Evolutionary conservation across 352 stramenopile genomes (phyloP), one percentile per base, ranked within the genome.

Genomic region (Globisporangium echinulatum): DNA sequence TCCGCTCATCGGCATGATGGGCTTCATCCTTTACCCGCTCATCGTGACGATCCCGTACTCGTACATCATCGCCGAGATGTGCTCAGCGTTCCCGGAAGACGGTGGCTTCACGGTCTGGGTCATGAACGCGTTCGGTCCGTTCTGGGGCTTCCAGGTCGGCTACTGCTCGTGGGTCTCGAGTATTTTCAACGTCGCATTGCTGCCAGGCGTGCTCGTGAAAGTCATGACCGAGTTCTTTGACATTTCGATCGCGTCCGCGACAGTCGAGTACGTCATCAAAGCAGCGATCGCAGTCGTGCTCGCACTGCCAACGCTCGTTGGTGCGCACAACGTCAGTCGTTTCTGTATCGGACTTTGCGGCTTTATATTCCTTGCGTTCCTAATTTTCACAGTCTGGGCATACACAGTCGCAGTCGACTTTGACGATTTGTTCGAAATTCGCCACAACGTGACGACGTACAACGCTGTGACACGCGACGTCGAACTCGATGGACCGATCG

Each of bases 161-260:
- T 94, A 88, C 68, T 95, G 83, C 80, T 88, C 79, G 11, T 95
- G 84, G 78, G 67, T 94, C n/a, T 54, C 74, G 0, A 69, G 79
- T 3, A 52, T 90, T 37, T 75, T 90, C 54, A 79, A 83, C 52
- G 77, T 62, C 8, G 77, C 82, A n/a, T 52, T 87, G 36, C 79
- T 92, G 17, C 92, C 97, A 56, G 95, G 61, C 0, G 66, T 68
- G 5, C n/a, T 76, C 5, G 39, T 79, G 15, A 54, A 60, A 37
- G 47, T 79, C 5, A n/a, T 79, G 33, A 74, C 61, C 0, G 54
- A 67, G 1, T 81, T 70, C 56, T 80, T 70, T 56, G 9, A 63
- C 7, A 38, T 77, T 10, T 48, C 70, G 0, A 63, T 83, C 49
- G 49, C 50, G 7, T 79, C 66, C 9, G 42, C 61, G 1, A 36